Conservation (phyloP, 176 grass and related monocot genomes). For the Carex cristatella region DNA sequence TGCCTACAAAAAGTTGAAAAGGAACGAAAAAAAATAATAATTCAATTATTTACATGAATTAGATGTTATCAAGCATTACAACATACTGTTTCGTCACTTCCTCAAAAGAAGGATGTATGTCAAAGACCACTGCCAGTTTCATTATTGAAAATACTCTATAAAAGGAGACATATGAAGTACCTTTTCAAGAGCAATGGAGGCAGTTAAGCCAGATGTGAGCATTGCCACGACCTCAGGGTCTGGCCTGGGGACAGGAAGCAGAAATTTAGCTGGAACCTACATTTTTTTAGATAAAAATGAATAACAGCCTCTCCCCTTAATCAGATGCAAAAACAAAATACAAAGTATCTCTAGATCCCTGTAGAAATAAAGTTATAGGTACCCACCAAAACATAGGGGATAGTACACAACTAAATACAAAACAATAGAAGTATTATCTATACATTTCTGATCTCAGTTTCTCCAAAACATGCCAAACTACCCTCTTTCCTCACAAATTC, state of each 20-base stretch:
- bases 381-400: conserved; percentile 7
- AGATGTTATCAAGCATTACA: not conserved
- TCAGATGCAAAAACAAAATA: not conserved
- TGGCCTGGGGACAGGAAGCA: conserved; percentile 93
- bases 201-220: conserved; percentile 95
- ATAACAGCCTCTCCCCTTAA: not conserved
- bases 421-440: not conserved
- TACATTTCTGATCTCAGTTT: not conserved
- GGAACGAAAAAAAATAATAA: conserved; percentile 14
- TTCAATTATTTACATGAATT: not conserved
- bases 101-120: not conserved
- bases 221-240: conserved; percentile 94
- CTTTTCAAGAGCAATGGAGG: conserved; percentile 99
- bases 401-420: conserved; percentile 18
- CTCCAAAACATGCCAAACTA: not conserved
- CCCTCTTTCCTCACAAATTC: not conserved
- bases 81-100: not conserved
- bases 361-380: not conserved
- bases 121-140: not conserved
- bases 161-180: conserved; percentile 17
- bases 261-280: conserved; percentile 84
- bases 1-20: conserved; percentile 38
- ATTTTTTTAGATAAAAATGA: conserved; percentile 1
- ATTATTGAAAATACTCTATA: not conserved
- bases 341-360: conserved; percentile 14